Base-by-base conservation (phyloP, 169 alveolate genomes). In the Plasmodium gonderi region DNA sequence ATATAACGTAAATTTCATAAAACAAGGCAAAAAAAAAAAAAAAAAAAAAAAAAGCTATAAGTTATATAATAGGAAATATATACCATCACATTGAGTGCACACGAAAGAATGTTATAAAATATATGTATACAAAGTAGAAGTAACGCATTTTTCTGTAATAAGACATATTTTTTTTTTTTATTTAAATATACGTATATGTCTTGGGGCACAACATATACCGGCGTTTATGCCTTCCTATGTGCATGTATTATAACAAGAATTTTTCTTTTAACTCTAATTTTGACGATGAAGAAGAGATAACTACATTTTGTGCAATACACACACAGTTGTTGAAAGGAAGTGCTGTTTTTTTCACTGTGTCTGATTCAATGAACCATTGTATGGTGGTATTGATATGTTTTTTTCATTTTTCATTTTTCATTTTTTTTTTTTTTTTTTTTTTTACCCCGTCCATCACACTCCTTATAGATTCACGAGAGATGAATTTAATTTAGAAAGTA, bases 401-500 rank as follows among this genome's bases (percentile, higher is more conserved):
- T 60, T 29, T 36, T 20, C 72, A 60, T 60, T 60, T 49, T 49
- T 49, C n/a, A 3, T 6, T 23, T 14, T 11, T 11, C 42, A 38
- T 47, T 31, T 17, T 42, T 47, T 7, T 89, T 38, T 49, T 44
- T 6, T 29, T 23, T 47, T 44, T 49, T 3, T 17, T 14, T 26
- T 20, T 60, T 69, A 12, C 29, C 40, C 60, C 75, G 44, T 29
- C 23, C 7, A 23, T 90, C 75, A 93, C 75, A 93, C 79, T 79
- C 96, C 78, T 42, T 87, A 64, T 67, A 95, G 99, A 77, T 99
- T 98, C 94, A 98, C 99, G 23, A 97, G 99, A 72, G 99, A 98
- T 60, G 99, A 97, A 81, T 99, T 99, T 95, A 97, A 97, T 87
- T 94, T 97, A 90, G 99, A 99, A 92, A 97, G 99, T 54, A 97